phyloP scores from a whole-genome alignment of 2,329 filamentous ascomycete species.

The Chrysoporthe cubensis region DNA sequence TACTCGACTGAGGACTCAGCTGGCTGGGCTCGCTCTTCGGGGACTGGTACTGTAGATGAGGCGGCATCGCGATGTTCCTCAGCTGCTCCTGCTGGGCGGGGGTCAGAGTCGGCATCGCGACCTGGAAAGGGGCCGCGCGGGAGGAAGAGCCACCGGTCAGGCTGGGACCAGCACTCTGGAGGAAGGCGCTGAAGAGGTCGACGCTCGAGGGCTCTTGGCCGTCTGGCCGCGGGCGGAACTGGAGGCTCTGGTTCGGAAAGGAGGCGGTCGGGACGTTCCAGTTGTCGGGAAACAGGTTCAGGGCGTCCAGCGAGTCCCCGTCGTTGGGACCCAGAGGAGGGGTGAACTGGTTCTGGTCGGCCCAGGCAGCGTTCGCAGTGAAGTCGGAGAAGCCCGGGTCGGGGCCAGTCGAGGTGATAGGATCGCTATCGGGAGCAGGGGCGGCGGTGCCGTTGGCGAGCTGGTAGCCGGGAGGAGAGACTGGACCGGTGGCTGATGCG shows the following conservation, averaged over 20 bases:
- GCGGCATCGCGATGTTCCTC: conserved; percentile 67
- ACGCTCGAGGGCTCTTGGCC: conserved; percentile 14
- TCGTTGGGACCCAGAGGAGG: conserved; percentile 27
- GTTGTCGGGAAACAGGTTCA: conserved; percentile 26
- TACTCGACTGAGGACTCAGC: conserved; percentile 60
- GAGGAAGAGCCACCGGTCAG: conserved; percentile 36
- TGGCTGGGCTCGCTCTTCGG: conserved; percentile 62
- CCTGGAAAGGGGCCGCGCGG: conserved; percentile 38
- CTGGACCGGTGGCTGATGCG: conserved; percentile 24
- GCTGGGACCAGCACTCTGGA: conserved; percentile 33
- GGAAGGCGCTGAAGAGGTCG: conserved; percentile 27
- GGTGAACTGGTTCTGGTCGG: conserved; percentile 26
- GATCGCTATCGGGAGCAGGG: conserved; percentile 15
- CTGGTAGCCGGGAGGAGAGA: conserved; percentile 20
- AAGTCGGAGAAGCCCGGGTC: conserved; percentile 24
- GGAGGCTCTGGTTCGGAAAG: conserved; percentile 25
- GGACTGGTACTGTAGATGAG: conserved; percentile 63
- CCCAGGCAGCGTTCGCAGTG: conserved; percentile 20
- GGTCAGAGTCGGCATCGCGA: conserved; percentile 50
- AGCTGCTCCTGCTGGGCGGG: conserved; percentile 64
- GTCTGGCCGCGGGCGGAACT: conserved; percentile 23
- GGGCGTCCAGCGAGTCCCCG: conserved; percentile 21
- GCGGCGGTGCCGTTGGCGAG: conserved; percentile 17
- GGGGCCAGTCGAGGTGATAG: conserved; percentile 22
- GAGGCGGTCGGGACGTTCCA: conserved; percentile 27